phyloP scores from a whole-genome alignment of 2,329 filamentous ascomycete species.

The Talaromyces marneffei region DNA sequence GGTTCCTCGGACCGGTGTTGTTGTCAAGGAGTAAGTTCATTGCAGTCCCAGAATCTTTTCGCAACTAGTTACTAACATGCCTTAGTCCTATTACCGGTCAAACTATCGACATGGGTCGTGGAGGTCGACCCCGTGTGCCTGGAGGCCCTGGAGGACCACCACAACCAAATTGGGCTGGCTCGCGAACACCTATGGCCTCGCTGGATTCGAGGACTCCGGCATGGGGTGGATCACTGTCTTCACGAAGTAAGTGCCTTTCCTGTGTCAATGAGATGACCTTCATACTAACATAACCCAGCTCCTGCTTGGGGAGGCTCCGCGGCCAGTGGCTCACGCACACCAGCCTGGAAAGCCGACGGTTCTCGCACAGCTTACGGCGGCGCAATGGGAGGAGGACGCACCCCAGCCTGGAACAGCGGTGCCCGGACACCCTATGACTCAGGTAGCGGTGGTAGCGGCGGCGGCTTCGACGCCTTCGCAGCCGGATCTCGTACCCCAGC shows the following conservation, averaged over 20 bases:
- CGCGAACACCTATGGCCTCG: constrained; percentile 62
- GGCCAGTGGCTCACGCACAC: constrained; percentile 41
- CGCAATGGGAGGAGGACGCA: constrained; percentile 67
- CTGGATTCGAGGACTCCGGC: constrained; percentile 66
- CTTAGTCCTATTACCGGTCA: constrained; percentile 60
- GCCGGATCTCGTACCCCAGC: constrained; percentile 72
- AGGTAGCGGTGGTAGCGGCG: constrained; percentile 46
- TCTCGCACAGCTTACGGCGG: constrained; percentile 57
- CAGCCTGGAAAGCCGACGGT: constrained; percentile 54
- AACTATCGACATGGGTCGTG: constrained; percentile 64
- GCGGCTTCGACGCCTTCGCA: constrained; percentile 62
- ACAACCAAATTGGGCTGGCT: constrained; percentile 54
- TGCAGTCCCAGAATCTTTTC: neutral
- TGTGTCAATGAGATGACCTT: neutral
- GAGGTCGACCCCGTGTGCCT: constrained; percentile 42
- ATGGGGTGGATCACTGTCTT: constrained; percentile 56
- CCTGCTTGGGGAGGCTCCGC: constrained; percentile 36
- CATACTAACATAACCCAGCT: constrained; percentile 28
- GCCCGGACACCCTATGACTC: constrained; percentile 64
- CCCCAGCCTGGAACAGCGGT: constrained; percentile 72
- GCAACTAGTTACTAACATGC: constrained; percentile 16
- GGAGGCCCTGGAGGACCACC: constrained; percentile 40
- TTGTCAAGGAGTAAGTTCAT: constrained; percentile 68
- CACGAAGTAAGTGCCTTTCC: constrained; percentile 52
- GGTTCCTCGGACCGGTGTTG: constrained; percentile 73